Percentiles rank a stretch among this genome's conserved stretches.
phyloP scores from a whole-genome alignment of 805 yeast genomes.

The Cyberlindnera nakhonratchasimensis region DNA sequence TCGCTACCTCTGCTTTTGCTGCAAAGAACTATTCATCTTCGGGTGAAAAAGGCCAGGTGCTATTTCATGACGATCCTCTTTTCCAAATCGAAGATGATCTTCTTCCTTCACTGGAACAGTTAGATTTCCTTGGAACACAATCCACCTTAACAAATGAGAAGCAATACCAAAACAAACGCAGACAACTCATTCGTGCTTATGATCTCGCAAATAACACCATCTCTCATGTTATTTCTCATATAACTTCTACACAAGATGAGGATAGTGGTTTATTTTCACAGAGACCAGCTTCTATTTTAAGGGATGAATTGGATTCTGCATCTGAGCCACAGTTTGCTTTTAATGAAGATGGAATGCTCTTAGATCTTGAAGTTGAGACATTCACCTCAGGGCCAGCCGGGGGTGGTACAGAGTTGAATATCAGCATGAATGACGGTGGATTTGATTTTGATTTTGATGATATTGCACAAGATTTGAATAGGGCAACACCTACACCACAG shows the following conservation, averaged over 20 bases:
- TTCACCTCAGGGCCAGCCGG: constrained; percentile 6
- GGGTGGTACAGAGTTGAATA: constrained; percentile 13
- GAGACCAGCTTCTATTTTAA: not conserved
- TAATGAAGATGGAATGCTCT: constrained; percentile 27
- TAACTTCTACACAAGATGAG: constrained; percentile 6
- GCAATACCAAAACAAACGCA: not conserved
- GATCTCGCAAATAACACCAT: constrained; percentile 22
- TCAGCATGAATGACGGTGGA: constrained; percentile 4
- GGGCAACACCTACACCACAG: not conserved
- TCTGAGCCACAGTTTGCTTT: constrained; percentile 26
- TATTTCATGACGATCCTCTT: constrained; percentile 36
- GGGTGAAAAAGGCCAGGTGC: constrained; percentile 9
- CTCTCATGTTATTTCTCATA: constrained; percentile 9
- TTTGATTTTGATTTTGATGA: constrained; percentile 8
- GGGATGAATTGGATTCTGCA: constrained; percentile 18
- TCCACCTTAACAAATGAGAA: not conserved
- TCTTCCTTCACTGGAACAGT: constrained; percentile 23
- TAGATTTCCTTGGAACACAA: constrained; percentile 17
- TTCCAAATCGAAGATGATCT: constrained; percentile 34
- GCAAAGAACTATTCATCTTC: not conserved
- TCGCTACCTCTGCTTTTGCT: not conserved
- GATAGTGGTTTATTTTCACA: constrained; percentile 6
- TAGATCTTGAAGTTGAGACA: constrained; percentile 14
- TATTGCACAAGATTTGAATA: constrained; percentile 11
- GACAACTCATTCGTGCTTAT: constrained; percentile 11